Conservation (phyloP, 73 alveolate species). For the Tetrahymena borealis region DNA sequence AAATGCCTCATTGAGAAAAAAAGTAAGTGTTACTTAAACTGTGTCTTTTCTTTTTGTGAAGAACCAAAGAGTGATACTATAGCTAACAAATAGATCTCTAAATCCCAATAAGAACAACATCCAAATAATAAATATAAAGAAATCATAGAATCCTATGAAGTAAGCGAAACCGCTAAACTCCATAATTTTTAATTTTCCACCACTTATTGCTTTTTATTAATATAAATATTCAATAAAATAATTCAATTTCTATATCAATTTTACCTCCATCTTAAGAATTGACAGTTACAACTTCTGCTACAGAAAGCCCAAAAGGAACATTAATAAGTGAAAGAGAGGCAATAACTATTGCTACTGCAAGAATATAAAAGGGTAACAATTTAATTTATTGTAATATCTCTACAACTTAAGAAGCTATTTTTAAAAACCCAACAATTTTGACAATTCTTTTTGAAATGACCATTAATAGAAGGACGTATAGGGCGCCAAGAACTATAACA, state of each 20-base stretch:
- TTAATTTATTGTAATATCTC: neutral
- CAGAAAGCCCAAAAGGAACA: neutral
- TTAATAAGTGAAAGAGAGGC: neutral
- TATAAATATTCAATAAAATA: neutral
- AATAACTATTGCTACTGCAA: neutral
- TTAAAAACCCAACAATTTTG: neutral
- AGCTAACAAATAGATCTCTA: constrained; percentile 26
- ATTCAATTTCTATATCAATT: neutral
- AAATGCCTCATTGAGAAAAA: neutral
- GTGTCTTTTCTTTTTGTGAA: constrained; percentile 38
- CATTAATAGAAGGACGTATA: neutral
- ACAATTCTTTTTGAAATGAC: neutral
- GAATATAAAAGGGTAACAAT: neutral
- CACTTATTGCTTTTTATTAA: neutral
- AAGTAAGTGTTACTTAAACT: constrained; percentile 1
- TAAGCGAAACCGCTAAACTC: neutral
- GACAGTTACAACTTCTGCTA: neutral
- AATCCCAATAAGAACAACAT: neutral
- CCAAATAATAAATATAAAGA: neutral
- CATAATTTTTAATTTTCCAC: neutral
- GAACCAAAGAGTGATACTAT: constrained; percentile 34
- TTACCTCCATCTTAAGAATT: neutral
- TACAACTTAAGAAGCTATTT: neutral
- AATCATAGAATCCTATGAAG: neutral
- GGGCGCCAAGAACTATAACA: neutral